These are phyloP conservation scores for Cercophora sp. DNA, from an alignment of 495 filamentous ascomycete species.

Conservation along the genomic window DNA sequence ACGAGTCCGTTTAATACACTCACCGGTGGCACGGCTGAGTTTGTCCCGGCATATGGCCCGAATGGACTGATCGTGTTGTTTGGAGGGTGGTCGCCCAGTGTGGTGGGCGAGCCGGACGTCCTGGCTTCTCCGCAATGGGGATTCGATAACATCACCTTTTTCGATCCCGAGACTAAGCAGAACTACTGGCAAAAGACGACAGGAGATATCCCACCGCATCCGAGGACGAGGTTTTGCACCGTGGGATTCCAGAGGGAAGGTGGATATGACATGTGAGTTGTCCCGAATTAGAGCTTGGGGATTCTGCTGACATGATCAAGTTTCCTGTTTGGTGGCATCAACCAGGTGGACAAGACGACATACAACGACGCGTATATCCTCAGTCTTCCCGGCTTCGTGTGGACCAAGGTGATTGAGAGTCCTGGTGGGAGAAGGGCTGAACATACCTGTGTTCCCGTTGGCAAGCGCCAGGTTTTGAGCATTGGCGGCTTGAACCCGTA, in stretches of 20 bases:
- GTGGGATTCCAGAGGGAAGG: constrained; percentile 31
- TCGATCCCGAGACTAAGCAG: constrained; percentile 34
- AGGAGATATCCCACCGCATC: constrained; percentile 22
- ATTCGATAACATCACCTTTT: constrained; percentile 29
- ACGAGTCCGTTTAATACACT: constrained; percentile 12
- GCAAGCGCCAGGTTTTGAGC: constrained; percentile 38
- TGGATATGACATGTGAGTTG: constrained; percentile 31
- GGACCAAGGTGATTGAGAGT: constrained; percentile 27
- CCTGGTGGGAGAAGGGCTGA: constrained; percentile 23
- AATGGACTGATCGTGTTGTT: constrained; percentile 34
- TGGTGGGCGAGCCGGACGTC: constrained; percentile 8
- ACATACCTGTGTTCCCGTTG: constrained; percentile 31
- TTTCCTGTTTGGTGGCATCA: constrained; percentile 33
- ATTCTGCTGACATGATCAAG: too few relatives aligned
- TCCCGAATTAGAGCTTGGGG: too few relatives aligned
- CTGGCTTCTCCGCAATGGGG: not conserved
- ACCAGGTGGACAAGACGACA: constrained; percentile 12
- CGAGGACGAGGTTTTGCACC: constrained; percentile 22
- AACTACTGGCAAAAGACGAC: constrained; percentile 34
- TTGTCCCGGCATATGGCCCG: constrained; percentile 24
- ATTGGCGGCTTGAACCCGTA: constrained; percentile 9
- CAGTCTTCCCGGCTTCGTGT: constrained; percentile 45
- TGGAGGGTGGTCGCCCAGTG: constrained; percentile 26
- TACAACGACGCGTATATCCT: constrained; percentile 35
- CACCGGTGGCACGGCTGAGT: constrained; percentile 24